phyloP scores from a whole-genome alignment of 805 yeast species.

The Candida orba region DNA sequence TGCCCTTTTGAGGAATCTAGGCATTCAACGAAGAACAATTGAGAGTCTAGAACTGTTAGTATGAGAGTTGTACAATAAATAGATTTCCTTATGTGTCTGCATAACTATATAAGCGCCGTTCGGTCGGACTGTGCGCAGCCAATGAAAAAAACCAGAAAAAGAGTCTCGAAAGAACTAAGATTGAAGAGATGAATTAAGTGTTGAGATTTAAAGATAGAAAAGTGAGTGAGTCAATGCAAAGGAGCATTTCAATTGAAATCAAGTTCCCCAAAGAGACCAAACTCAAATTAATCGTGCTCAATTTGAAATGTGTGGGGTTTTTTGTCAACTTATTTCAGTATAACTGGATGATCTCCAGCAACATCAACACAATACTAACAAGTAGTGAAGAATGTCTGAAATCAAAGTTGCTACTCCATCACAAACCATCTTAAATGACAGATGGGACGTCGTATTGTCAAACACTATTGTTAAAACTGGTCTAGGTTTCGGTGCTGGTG shows the following conservation, averaged over 20 bases:
- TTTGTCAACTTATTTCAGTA: background rate
- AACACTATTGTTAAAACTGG: constrained; percentile 93
- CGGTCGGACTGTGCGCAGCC: constrained; percentile 4
- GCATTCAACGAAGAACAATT: constrained; percentile 1
- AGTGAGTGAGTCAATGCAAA: background rate
- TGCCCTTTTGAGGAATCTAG: background rate
- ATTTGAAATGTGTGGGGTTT: background rate
- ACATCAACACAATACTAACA: background rate
- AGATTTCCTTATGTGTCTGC: background rate
- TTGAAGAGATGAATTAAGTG: background rate
- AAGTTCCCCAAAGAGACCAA: too few species aligned
- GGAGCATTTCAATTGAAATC: background rate
- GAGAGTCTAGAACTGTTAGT: background rate
- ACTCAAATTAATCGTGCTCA: too few species aligned
- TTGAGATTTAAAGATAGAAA: background rate
- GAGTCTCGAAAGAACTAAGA: background rate
- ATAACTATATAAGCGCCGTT: background rate
- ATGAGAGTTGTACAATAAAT: too few species aligned
- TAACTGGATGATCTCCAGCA: too few species aligned
- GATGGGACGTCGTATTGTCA: constrained; percentile 95
- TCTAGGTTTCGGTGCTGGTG: constrained; percentile 95
- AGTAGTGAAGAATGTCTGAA: constrained; percentile 10
- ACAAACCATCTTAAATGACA: constrained; percentile 54
- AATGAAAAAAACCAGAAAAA: constrained; percentile 1
- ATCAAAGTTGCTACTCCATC: constrained; percentile 33